Base-by-base conservation (phyloP, 768 basidiomycete genomes). In the Strobilomyces echinocephalus region DNA sequence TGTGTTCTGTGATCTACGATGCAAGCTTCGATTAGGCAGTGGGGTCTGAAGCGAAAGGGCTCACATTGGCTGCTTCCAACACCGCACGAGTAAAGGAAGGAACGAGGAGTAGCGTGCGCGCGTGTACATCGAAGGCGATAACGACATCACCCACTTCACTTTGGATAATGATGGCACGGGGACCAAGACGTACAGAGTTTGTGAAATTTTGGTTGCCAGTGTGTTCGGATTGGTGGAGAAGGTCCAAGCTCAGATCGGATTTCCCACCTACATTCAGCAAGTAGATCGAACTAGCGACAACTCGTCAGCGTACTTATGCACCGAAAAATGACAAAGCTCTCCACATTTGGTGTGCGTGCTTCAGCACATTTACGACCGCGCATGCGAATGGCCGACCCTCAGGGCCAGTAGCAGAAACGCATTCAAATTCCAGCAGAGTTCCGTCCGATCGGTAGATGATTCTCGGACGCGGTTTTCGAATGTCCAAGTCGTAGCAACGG, bases 141-240 rank as follows among this genome's bases (percentile, higher is more conserved):
- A 55, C 16, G 50, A 14, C 15, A 36, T 36, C 4, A 6, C 15
- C 14, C 11, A 11, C 26, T 28, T n/a, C 12, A 14, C 26, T 26
- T 8, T 30, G 24, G 16, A 45, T 20, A 20, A 18, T 10, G 8
- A 45, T 31, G 8, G 18, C 30, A 31, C 18, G 44, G 11, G 44
- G 44, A 7, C 44, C 30, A 10, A 45, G 44, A 14, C 18, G 30
- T 7, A 45, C 28, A 9, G 8, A 2, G 3, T 21, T 14, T 18
- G 58, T n/a, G 15, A 31, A 10, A 16, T 58, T 56, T 9, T 8
- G 9, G 10, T 4, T 14, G n/a, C n/a, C n/a, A n/a, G n/a, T n/a
- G n/a, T 53, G 6, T 44, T 63, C 52, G 18, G 53, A 52, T 16
- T 59, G 54, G 21, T 53, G 20, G 44, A 64, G 46, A 30, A 59